Conservation (phyloP, 2,329 filamentous ascomycete genomes). For the Drechslerella coelobrocha region DNA sequence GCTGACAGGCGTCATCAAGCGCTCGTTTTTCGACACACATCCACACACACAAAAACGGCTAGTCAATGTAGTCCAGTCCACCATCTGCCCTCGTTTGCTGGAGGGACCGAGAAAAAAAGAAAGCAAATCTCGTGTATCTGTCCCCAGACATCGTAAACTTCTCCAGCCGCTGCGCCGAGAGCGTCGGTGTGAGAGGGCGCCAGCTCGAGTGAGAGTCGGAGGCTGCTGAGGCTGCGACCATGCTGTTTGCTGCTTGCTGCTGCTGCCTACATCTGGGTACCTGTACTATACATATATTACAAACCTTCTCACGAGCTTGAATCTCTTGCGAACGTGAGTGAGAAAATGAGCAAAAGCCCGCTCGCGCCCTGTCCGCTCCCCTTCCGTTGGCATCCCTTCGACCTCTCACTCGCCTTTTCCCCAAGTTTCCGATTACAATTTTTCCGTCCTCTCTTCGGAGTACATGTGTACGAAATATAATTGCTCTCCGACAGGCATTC, state of each 20-base stretch:
- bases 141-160: not conserved
- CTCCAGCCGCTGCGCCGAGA: not conserved
- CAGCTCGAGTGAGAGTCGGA: not conserved
- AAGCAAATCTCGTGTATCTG: not conserved
- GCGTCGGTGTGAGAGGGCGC: not conserved
- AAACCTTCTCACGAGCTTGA: conserved; percentile 2
- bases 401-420: not conserved
- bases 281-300: too few relatives aligned
- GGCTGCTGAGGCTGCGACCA: not conserved
- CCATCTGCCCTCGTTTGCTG: not conserved
- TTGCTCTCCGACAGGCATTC: not conserved
- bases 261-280: too few relatives aligned
- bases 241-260: not conserved
- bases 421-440: not conserved
- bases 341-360: not conserved
- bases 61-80: not conserved
- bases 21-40: conserved; percentile 44
- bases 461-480: not conserved
- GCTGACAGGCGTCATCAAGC: conserved; percentile 51
- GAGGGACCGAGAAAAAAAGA: not conserved
- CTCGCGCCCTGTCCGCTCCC: not conserved
- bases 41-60: not conserved
- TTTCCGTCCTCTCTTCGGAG: not conserved
- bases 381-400: not conserved
- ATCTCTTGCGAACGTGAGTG: too few relatives aligned